These are phyloP conservation scores for Rhododendron ferrugineum DNA, from an alignment of 148 eudicot species.

Conservation along the genomic window DNA sequence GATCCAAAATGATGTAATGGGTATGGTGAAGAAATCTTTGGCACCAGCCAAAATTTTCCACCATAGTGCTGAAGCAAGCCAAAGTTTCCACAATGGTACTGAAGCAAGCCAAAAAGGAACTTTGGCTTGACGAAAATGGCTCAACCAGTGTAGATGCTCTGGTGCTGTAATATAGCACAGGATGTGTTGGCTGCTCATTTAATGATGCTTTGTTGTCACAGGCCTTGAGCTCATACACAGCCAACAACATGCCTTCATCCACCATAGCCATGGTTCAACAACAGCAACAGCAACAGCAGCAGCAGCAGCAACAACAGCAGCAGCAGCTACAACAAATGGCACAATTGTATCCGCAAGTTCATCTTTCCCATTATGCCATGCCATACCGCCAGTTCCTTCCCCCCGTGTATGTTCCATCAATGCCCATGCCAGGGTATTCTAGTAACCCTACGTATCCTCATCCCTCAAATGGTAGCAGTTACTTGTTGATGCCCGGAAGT, in stretches of 20 bases:
- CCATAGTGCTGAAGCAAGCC: not conserved
- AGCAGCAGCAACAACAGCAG: not conserved
- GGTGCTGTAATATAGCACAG: not conserved
- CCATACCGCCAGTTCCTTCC: constrained; percentile 81
- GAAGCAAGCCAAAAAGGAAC: not conserved
- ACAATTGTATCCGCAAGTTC: constrained; percentile 90
- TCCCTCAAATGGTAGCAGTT: constrained; percentile 80
- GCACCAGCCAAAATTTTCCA: not conserved
- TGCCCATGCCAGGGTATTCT: constrained; percentile 81
- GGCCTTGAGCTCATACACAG: constrained; percentile 50
- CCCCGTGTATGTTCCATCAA: constrained; percentile 76
- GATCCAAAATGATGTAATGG: not conserved
- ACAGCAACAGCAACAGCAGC: constrained; percentile 30
- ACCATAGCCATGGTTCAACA: constrained; percentile 76
- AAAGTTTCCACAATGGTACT: not conserved
- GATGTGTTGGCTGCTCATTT: not conserved
- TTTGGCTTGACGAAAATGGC: not conserved
- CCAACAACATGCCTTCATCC: constrained; percentile 49
- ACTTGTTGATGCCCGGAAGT: constrained; percentile 78
- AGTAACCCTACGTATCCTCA: constrained; percentile 73
- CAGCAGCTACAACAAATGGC: constrained; percentile 52
- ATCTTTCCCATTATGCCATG: constrained; percentile 71
- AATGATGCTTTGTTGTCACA: constrained; percentile 25
- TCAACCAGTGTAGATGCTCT: not conserved
- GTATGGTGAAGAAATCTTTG: not conserved